These are phyloP conservation scores for Cyberlindnera misumaiensis DNA, from an alignment of 805 yeast species.

Conservation along the genomic window DNA sequence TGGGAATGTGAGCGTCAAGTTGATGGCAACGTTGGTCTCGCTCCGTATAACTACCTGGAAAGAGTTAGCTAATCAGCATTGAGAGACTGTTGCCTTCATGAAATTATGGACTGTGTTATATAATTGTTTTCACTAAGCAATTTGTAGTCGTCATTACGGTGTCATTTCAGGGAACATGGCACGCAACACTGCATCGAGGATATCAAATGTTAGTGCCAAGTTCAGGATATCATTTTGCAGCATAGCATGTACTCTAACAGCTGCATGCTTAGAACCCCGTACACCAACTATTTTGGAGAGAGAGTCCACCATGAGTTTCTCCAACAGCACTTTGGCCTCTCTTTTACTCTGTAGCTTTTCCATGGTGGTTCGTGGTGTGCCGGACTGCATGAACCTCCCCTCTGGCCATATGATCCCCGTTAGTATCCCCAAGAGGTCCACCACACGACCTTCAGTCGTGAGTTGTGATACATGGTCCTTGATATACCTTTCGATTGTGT, in stretches of 20 bases:
- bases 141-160: background rate
- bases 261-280: conserved; percentile 56
- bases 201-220: conserved; percentile 50
- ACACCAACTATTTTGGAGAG: conserved; percentile 71
- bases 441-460: conserved; percentile 39
- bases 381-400: conserved; percentile 43
- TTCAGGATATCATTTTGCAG: conserved; percentile 70
- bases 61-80: conserved; percentile 4
- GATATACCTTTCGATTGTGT: conserved; percentile 65
- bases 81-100: background rate
- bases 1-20: conserved; percentile 59
- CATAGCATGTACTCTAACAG: conserved; percentile 52
- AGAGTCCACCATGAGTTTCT: conserved; percentile 51
- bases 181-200: conserved; percentile 51
- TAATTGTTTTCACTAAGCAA: background rate
- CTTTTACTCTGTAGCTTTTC: conserved; percentile 48
- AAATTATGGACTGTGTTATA: background rate
- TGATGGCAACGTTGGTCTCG: conserved; percentile 39
- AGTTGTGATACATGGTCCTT: conserved; percentile 33
- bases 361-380: conserved; percentile 37
- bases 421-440: conserved; percentile 30
- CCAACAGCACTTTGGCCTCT: conserved; percentile 54
- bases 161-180: conserved; percentile 27
- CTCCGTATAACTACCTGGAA: conserved; percentile 53
- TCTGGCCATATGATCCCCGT: conserved; percentile 42